Percentiles rank a stretch among this genome's conserved stretches.
phyloP scores from a whole-genome alignment of 2,329 filamentous ascomycete genomes.

The Stachybotrys chlorohalonatus region DNA sequence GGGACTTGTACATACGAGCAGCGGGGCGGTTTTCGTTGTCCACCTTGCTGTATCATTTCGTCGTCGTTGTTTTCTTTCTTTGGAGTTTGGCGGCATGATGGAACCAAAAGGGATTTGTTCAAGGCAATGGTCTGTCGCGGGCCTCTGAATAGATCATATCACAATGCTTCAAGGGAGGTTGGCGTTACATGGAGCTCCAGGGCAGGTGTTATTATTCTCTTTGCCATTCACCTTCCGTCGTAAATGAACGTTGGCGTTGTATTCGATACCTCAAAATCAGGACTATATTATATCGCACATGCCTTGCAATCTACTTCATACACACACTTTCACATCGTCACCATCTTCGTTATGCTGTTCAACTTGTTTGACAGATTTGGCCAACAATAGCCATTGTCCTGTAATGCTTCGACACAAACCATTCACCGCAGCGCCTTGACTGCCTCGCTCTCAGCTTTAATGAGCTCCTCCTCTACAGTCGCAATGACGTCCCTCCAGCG shows the following conservation, averaged over 20 bases:
- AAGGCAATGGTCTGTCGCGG: neutral
- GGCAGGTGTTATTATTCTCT: neutral
- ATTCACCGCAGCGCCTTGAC: conserved; percentile 9
- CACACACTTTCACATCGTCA: no score
- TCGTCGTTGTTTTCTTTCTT: no score
- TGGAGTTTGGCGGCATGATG: no score
- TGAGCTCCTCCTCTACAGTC: conserved; percentile 19
- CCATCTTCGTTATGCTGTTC: no score
- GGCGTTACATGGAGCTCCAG: neutral
- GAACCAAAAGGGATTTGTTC: no score
- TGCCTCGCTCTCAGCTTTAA: conserved; percentile 13
- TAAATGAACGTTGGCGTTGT: neutral
- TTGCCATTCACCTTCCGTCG: neutral
- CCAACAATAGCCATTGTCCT: no score
- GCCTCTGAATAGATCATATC: neutral
- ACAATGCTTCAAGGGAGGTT: neutral
- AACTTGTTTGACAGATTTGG: no score
- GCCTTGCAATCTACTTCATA: neutral
- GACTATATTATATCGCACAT: neutral
- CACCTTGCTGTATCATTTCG: no score
- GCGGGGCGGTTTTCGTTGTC: no score
- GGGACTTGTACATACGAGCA: neutral
- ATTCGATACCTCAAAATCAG: neutral
- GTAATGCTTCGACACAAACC: no score
- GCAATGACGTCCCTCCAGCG: conserved; percentile 24